These are phyloP conservation scores for Cyberlindnera misumaiensis DNA, from an alignment of 805 yeast species.

Conservation along the genomic window DNA sequence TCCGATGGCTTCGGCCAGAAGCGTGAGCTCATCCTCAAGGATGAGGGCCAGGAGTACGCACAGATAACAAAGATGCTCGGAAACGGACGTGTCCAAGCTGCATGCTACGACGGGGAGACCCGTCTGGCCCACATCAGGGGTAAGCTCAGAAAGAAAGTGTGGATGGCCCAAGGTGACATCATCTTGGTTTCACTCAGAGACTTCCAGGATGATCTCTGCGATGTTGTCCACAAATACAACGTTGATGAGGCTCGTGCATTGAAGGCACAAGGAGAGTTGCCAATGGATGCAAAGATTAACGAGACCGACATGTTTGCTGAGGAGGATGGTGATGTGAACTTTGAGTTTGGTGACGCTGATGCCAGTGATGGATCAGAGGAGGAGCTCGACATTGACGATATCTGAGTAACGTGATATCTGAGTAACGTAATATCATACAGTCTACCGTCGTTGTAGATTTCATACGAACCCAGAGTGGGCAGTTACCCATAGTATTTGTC, in stretches of 20 bases:
- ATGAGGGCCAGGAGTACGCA: slow-evolving; percentile 98
- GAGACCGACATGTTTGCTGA: slow-evolving; percentile 96
- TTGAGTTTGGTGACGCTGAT: slow-evolving; percentile 93
- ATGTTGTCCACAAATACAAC: slow-evolving; percentile 92
- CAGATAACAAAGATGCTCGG: slow-evolving; percentile 98
- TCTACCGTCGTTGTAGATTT: not conserved
- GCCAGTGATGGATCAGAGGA: slow-evolving; percentile 68
- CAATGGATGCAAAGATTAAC: slow-evolving; percentile 94
- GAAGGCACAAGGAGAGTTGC: slow-evolving; percentile 93
- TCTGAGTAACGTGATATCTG: slow-evolving; percentile 35
- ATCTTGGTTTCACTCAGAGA: slow-evolving; percentile 94
- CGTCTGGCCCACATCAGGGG: slow-evolving; percentile 99
- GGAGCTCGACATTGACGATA: slow-evolving; percentile 91
- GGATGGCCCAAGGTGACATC: slow-evolving; percentile 99
- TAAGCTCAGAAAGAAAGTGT: slow-evolving; percentile 96
- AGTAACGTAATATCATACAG: not conserved
- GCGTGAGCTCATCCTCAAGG: slow-evolving; percentile 87
- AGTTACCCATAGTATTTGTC: not conserved
- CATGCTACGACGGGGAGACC: slow-evolving; percentile 88
- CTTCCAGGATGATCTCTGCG: slow-evolving; percentile 97
- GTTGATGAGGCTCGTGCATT: slow-evolving; percentile 97
- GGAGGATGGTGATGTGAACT: slow-evolving; percentile 96
- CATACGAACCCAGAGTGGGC: not conserved
- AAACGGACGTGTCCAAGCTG: slow-evolving; percentile 92
- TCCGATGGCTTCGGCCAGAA: slow-evolving; percentile 85